Evolutionary conservation across 805 yeast species (phyloP).

Genomic region (Grigorovia humatica): DNA sequence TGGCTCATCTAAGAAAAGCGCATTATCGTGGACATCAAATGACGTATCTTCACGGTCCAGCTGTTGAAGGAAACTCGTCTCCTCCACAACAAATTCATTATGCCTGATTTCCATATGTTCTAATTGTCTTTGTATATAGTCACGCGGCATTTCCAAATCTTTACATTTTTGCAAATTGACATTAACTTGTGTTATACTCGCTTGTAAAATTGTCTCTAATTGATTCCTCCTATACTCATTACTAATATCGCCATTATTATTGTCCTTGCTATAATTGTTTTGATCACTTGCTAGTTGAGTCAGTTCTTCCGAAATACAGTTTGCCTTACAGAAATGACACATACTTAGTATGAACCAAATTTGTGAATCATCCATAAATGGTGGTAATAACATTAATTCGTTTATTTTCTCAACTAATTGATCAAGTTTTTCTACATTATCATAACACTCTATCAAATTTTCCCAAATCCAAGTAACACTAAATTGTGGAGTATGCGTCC

Average conservation of each 20-base stretch:
- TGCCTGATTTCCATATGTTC: conserved; percentile 13
- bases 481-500: conserved; percentile 21
- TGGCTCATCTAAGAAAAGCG: conserved; percentile 4
- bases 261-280: not conserved
- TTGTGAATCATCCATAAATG: conserved; percentile 27
- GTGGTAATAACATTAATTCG: conserved; percentile 24
- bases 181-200: not conserved
- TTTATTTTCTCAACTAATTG: conserved; percentile 18
- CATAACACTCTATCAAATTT: conserved; percentile 7
- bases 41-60: not conserved
- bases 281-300: not conserved
- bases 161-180: not conserved
- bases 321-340: conserved; percentile 22
- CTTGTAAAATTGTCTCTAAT: not conserved
- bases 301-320: conserved; percentile 9
- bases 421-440: conserved; percentile 5
- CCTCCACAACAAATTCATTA: not conserved
- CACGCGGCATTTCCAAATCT: conserved; percentile 12
- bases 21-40: not conserved
- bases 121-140: conserved; percentile 16
- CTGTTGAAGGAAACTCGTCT: conserved; percentile 1
- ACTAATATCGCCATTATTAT: too few relatives aligned
- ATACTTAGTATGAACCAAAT: conserved; percentile 24
- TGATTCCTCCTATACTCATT: not conserved
- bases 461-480: conserved; percentile 24